phyloP scores from a whole-genome alignment of 805 yeast species.

The Spathaspora hagerdaliae region DNA sequence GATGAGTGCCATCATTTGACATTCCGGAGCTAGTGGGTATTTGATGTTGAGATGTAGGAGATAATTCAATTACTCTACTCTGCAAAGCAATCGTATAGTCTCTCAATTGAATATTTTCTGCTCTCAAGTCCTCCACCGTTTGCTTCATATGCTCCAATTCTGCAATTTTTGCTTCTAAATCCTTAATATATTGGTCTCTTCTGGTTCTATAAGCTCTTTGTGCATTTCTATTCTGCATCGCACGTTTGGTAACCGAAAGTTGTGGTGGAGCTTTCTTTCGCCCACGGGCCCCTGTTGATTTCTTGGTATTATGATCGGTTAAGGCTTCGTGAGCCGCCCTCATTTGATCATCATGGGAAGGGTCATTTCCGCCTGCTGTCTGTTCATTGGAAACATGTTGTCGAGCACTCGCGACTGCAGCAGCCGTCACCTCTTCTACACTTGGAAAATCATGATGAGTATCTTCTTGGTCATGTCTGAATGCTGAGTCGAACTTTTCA shows the following conservation, averaged over 20 bases:
- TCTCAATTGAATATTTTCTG: slow-evolving; percentile 68
- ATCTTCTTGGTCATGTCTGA: slow-evolving; percentile 18
- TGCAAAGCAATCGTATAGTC: slow-evolving; percentile 71
- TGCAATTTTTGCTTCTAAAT: slow-evolving; percentile 66
- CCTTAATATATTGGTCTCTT: slow-evolving; percentile 76
- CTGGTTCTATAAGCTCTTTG: slow-evolving; percentile 88
- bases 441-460: slow-evolving; percentile 16
- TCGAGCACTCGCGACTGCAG: slow-evolving; percentile 12
- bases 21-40: slow-evolving; percentile 4
- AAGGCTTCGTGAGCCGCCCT: slow-evolving; percentile 7
- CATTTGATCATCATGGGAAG: slow-evolving; percentile 7
- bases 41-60: slow-evolving; percentile 12
- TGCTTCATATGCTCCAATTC: slow-evolving; percentile 61
- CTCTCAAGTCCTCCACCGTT: slow-evolving; percentile 61
- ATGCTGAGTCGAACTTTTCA: slow-evolving; percentile 29
- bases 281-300: background rate
- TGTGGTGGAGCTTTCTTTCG: background rate
- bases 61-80: slow-evolving; percentile 54
- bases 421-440: slow-evolving; percentile 22
- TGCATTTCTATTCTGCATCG: slow-evolving; percentile 88
- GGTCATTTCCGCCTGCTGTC: background rate
- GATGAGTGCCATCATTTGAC: slow-evolving; percentile 39
- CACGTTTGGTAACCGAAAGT: slow-evolving; percentile 70
- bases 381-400: background rate
- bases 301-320: background rate